Evolutionary conservation across 192 early-diverging fungal species (phyloP).

Genomic region (Backusella luteola): DNA sequence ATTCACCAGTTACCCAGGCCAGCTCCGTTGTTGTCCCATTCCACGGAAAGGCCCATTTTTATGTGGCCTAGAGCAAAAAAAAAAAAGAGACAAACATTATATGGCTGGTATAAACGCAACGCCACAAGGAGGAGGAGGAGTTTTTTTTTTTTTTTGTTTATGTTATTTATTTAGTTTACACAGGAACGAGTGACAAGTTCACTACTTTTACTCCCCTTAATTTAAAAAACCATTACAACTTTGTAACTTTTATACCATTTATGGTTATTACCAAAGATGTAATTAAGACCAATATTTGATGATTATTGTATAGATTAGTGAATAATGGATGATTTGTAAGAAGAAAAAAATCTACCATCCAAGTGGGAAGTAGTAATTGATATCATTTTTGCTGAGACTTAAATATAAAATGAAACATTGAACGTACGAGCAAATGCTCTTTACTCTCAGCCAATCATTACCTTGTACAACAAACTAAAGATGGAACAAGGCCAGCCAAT

Average conservation of each 20-base stretch:
- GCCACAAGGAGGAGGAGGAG: neutral
- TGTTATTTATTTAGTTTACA: neutral
- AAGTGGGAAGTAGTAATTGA: too few relatives aligned
- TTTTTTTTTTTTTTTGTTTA: neutral
- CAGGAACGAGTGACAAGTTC: neutral
- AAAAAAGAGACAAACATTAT: neutral
- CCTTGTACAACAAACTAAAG: neutral
- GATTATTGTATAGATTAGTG: neutral
- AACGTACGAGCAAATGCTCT: neutral
- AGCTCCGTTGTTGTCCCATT: neutral
- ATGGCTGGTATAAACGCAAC: neutral
- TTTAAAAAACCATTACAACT: neutral
- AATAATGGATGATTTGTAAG: too few relatives aligned
- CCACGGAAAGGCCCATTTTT: neutral
- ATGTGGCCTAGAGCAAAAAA: neutral
- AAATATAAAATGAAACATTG: constrained; percentile 8
- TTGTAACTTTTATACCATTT: neutral
- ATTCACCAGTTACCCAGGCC: neutral
- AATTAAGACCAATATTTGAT: neutral
- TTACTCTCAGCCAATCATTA: neutral
- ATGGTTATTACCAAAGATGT: neutral
- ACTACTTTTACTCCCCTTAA: neutral
- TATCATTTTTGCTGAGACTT: neutral
- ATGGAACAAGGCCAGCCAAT: neutral
- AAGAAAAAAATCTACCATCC: too few relatives aligned